A percentile compares a stretch with the other conserved stretches of the same genome.
Conservation (phyloP, 2,329 filamentous ascomycete genomes). For the Canariomyces notabilis region DNA sequence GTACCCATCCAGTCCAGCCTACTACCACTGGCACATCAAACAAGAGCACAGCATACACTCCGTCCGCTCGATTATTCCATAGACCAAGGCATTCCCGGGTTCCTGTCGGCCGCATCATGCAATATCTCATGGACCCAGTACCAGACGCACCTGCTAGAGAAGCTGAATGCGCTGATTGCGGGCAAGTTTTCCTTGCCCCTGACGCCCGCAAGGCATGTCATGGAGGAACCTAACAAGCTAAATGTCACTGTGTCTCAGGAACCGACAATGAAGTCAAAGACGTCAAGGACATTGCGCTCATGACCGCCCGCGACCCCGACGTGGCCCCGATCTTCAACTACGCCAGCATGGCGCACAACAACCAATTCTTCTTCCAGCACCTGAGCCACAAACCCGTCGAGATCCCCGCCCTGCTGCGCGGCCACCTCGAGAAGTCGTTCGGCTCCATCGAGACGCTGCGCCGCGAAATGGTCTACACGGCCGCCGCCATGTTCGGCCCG, state of each 20-base stretch:
- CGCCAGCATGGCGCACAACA: constrained; percentile 95
- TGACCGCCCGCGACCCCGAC: constrained; percentile 72
- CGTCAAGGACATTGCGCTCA: constrained; percentile 64
- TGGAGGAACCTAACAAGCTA: constrained; percentile 8
- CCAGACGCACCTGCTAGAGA: constrained; percentile 66
- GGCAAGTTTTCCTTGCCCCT: constrained; percentile 49
- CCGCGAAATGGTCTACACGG: constrained; percentile 73
- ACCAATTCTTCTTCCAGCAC: constrained; percentile 70
- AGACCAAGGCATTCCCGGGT: constrained; percentile 55
- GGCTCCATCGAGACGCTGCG: constrained; percentile 78
- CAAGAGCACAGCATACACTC: constrained; percentile 36
- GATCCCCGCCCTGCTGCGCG: constrained; percentile 55
- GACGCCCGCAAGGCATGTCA: background rate
- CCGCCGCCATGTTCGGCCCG: constrained; percentile 88
- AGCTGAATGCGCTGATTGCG: constrained; percentile 67
- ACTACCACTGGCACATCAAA: constrained; percentile 26
- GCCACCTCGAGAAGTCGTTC: constrained; percentile 60
- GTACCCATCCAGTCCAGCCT: constrained; percentile 10
- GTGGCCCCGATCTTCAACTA: constrained; percentile 86
- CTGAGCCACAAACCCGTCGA: constrained; percentile 32
- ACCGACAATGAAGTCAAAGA: constrained; percentile 58
- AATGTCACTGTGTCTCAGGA: constrained; percentile 39
- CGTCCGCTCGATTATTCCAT: constrained; percentile 33
- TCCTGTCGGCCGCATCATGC: constrained; percentile 67
- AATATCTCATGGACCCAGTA: constrained; percentile 78